Percentiles rank a stretch among this genome's conserved stretches.
Evolutionary conservation across 768 basidiomycete genomes (phyloP).

Genomic region (Clavaria fumosa): DNA sequence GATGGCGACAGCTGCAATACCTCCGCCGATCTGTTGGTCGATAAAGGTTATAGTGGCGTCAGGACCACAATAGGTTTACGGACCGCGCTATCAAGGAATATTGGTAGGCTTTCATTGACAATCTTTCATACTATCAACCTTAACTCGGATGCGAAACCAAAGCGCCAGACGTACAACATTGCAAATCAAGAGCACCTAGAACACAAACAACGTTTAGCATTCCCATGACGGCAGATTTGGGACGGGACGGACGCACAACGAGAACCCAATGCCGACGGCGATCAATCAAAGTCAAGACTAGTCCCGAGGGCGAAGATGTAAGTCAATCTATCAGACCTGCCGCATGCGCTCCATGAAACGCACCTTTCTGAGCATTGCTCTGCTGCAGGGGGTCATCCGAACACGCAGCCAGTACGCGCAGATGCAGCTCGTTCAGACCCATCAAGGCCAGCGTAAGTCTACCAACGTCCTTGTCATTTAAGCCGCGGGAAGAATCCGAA

Average conservation of each 20-base stretch:
- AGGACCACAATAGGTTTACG: too few relatives aligned
- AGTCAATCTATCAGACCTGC: too few relatives aligned
- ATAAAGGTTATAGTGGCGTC: too few relatives aligned
- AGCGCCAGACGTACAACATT: too few relatives aligned
- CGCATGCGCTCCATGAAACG: too few relatives aligned
- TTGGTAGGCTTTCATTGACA: conserved; percentile 71
- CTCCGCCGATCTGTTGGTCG: conserved; percentile 35
- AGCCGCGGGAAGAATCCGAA: too few relatives aligned
- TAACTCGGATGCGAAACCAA: too few relatives aligned
- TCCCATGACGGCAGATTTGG: too few relatives aligned
- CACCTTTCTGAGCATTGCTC: conserved; percentile 59
- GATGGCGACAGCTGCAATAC: conserved; percentile 58
- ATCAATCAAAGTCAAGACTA: conserved; percentile 36
- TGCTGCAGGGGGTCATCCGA: conserved; percentile 62
- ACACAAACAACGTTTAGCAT: neutral
- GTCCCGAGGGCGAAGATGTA: too few relatives aligned
- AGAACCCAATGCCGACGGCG: conserved; percentile 86
- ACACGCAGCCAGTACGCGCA: conserved; percentile 70
- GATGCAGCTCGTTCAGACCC: conserved; percentile 89
- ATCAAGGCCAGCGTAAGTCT: conserved; percentile 85
- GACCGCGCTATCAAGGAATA: conserved; percentile 66
- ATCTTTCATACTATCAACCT: too few relatives aligned
- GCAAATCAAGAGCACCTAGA: conserved; percentile 66
- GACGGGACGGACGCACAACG: conserved; percentile 39
- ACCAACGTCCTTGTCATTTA: too few relatives aligned